A percentile compares a stretch with the other conserved stretches of the same genome.
These are phyloP conservation scores for Ceratobasidium sp. DNA, from an alignment of 1,284 basidiomycete genomes.

Conservation along the genomic window DNA sequence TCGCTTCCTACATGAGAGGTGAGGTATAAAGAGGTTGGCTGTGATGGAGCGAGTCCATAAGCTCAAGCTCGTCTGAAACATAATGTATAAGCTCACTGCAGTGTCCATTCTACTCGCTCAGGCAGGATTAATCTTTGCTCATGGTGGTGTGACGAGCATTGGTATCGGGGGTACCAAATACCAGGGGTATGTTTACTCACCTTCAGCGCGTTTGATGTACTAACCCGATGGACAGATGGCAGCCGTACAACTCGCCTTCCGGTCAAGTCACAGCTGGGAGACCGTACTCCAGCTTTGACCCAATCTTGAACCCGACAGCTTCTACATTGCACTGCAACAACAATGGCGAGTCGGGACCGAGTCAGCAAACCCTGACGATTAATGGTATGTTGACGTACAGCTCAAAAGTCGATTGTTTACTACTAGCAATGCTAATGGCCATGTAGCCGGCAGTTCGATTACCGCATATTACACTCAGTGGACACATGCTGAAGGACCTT, in stretches of 20 bases:
- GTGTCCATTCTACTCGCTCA: constrained; percentile 2
- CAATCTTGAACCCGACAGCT: constrained; percentile 35
- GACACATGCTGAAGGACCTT: constrained; percentile 40
- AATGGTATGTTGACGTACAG: background rate
- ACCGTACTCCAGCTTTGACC: constrained; percentile 37
- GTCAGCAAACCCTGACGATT: constrained; percentile 9
- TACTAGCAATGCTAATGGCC: background rate
- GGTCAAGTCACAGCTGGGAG: constrained; percentile 38
- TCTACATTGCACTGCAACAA: constrained; percentile 38
- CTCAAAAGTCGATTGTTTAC: background rate
- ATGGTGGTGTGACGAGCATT: constrained; percentile 6
- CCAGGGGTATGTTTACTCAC: constrained; percentile 3
- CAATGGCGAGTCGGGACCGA: constrained; percentile 15
- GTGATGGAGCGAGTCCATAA: too few relatives aligned
- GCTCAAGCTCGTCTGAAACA: too few relatives aligned
- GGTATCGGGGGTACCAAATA: background rate
- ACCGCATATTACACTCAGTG: constrained; percentile 39
- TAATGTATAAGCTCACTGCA: constrained; percentile 8
- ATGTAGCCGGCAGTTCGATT: constrained; percentile 33
- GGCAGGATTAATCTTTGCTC: background rate
- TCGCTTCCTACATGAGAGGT: too few relatives aligned
- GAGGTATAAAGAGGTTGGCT: too few relatives aligned
- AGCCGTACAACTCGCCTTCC: constrained; percentile 3
- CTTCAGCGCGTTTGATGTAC: background rate
- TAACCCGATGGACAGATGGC: too few relatives aligned